Evolutionary conservation across 108 stramenopile species (phyloP).

Genomic region (Nitzschia putrida): DNA sequence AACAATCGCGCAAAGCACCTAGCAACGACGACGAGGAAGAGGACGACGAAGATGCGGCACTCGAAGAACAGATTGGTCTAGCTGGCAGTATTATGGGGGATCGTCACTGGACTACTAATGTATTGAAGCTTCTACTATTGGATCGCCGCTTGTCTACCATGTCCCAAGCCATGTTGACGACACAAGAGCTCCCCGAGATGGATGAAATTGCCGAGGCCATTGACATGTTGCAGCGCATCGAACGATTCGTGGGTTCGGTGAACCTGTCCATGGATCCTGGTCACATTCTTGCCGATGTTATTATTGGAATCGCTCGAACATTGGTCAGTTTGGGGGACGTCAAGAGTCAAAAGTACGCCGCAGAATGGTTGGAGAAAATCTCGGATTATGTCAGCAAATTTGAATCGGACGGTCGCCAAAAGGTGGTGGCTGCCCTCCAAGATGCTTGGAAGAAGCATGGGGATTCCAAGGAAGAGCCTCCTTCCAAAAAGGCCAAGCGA

Average conservation of each 20-base stretch:
- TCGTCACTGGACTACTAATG: conserved; percentile 64
- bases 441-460: conserved; percentile 48
- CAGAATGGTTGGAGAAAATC: conserved; percentile 64
- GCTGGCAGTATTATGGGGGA: conserved; percentile 59
- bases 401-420: conserved; percentile 62
- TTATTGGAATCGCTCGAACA: conserved; percentile 65
- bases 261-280: conserved; percentile 53
- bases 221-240: conserved; percentile 57
- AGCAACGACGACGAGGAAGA: conserved; percentile 43
- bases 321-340: conserved; percentile 78
- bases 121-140: conserved; percentile 45
- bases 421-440: conserved; percentile 68
- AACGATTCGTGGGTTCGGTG: conserved; percentile 53
- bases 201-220: conserved; percentile 77
- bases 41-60: conserved; percentile 39
- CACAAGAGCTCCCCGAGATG: conserved; percentile 54
- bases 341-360: conserved; percentile 74
- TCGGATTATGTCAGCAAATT: conserved; percentile 61
- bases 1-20: conserved; percentile 30
- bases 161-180: conserved; percentile 41
- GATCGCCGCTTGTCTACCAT: conserved; percentile 33
- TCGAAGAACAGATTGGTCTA: conserved; percentile 46
- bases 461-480: background rate
- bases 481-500: background rate
- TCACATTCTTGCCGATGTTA: conserved; percentile 70